Base-by-base conservation (phyloP, 352 stramenopile species). In the Globisporangium alternatum region DNA sequence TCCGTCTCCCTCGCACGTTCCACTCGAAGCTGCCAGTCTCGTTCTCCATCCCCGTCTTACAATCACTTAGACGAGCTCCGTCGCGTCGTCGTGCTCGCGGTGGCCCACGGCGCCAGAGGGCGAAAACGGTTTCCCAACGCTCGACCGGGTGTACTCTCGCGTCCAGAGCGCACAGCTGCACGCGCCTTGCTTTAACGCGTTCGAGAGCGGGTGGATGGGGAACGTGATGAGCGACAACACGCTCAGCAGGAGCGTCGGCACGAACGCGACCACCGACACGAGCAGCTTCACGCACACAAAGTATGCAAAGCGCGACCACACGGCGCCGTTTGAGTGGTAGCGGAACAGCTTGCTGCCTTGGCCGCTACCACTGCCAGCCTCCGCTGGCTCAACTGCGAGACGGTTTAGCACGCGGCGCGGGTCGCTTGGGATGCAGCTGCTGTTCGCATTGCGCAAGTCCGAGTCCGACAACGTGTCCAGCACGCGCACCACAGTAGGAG, bases 371-470 rank as follows among this genome's bases (percentile, higher is more conserved):
- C 28, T 56, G 10, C 8, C 17, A 13, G 51, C 12, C n/a, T 9
- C 51, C 1, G 30, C 48, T 17, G 41, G 19, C 28, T 85, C 77
- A 12, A 56, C 22, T 35, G 81, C 70, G 51, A 93, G 64, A 41
- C 77, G 81, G 52, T 81, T 76, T 54, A 93, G 66, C 37, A 90
- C 79, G 57, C 82, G 74, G 22, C 84, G 80, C 15, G 74, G 53
- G 58, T 93, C 82, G 9, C 64, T 64, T 0, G 68, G 53, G 13
- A 81, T 78, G 54, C 69, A 76, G 53, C 74, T 90, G 68, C 76
- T 83, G 75, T 95, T 93, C 12, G 84, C 86, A 28, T 80, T 80
- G 54, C 78, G 83, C 28, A 95, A 63, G 43, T 95, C 86, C 68
- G 89, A 73, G 48, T 95, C 86, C 6, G 86, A 89, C 45, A 93